These are phyloP conservation scores for Trichoderma endophyticum DNA, from an alignment of 2,329 filamentous ascomycete genomes.

Conservation along the genomic window DNA sequence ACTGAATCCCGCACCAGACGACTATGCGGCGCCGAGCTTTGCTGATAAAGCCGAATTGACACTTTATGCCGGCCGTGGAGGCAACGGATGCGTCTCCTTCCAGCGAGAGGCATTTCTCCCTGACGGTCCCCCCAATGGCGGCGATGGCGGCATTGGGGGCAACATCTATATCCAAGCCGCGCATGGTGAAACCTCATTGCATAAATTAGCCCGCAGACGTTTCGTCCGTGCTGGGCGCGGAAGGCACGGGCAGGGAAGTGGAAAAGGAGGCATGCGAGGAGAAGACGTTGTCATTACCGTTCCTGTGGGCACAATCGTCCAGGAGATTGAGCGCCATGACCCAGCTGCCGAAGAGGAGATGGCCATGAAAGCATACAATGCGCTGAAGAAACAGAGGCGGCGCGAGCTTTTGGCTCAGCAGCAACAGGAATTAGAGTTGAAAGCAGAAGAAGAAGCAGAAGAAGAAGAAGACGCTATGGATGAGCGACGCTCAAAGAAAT, in stretches of 20 bases:
- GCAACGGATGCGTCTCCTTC: constrained; percentile 92
- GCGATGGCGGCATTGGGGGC: constrained; percentile 87
- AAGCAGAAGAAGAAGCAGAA: constrained; percentile 8
- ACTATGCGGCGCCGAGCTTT: constrained; percentile 80
- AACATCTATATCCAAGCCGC: constrained; percentile 94
- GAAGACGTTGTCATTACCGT: constrained; percentile 87
- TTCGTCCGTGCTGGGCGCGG: constrained; percentile 72
- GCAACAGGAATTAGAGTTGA: constrained; percentile 19
- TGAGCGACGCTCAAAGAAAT: constrained; percentile 11
- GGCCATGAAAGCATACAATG: constrained; percentile 32
- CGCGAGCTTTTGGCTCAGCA: constrained; percentile 28
- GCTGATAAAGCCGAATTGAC: constrained; percentile 80
- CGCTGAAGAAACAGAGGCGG: constrained; percentile 33
- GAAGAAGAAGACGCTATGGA: constrained; percentile 17
- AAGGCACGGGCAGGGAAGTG: constrained; percentile 74
- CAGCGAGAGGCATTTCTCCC: constrained; percentile 84
- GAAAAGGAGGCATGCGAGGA: constrained; percentile 71
- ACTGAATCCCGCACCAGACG: constrained; percentile 77
- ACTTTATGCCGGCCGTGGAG: constrained; percentile 75
- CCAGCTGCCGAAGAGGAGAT: constrained; percentile 65
- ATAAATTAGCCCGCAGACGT: constrained; percentile 79
- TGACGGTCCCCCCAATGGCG: constrained; percentile 89
- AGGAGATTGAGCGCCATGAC: constrained; percentile 76
- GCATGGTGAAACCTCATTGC: constrained; percentile 84
- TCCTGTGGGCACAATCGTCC: constrained; percentile 85